Percentiles rank a stretch among this genome's conserved stretches.
Conservation (phyloP, 1,284 basidiomycete genomes). For the Leccinum pachyderme region DNA sequence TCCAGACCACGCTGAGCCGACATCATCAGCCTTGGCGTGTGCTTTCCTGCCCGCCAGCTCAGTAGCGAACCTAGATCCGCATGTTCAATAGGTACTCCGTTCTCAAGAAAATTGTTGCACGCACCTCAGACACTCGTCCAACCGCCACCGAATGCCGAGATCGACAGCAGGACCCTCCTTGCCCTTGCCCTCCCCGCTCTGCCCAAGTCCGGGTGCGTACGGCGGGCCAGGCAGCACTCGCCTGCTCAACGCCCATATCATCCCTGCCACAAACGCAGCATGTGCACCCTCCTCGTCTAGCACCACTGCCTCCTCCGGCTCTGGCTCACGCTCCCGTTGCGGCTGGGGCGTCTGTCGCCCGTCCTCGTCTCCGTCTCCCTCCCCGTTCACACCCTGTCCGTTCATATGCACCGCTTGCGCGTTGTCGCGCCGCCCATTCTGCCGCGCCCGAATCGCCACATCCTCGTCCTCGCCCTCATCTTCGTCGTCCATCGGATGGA, state of each 20-base stretch:
- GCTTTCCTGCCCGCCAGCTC: constrained; percentile 74
- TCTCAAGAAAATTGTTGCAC: constrained; percentile 1
- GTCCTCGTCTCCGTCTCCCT: constrained; percentile 9
- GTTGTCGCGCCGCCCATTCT: no score
- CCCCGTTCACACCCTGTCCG: neutral
- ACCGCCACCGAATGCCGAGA: constrained; percentile 54
- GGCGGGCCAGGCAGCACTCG: constrained; percentile 65
- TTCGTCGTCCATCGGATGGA: constrained; percentile 34
- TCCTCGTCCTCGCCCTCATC: constrained; percentile 21
- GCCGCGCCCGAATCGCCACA: no score
- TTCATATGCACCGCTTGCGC: neutral
- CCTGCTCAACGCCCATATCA: constrained; percentile 73
- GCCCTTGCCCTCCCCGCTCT: constrained; percentile 32
- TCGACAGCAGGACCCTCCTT: constrained; percentile 50
- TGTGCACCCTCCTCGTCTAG: constrained; percentile 72
- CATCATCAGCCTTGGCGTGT: constrained; percentile 3
- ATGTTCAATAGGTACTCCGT: neutral
- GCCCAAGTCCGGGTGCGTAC: constrained; percentile 54
- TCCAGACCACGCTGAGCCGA: constrained; percentile 6
- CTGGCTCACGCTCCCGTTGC: constrained; percentile 11
- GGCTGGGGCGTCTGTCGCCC: constrained; percentile 26
- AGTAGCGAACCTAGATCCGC: constrained; percentile 60
- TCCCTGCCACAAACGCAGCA: constrained; percentile 77
- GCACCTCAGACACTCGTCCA: constrained; percentile 75
- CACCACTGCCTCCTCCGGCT: constrained; percentile 33